These are phyloP conservation scores for Tolypocladium album DNA, from an alignment of 2,329 filamentous ascomycete genomes.

Conservation along the genomic window DNA sequence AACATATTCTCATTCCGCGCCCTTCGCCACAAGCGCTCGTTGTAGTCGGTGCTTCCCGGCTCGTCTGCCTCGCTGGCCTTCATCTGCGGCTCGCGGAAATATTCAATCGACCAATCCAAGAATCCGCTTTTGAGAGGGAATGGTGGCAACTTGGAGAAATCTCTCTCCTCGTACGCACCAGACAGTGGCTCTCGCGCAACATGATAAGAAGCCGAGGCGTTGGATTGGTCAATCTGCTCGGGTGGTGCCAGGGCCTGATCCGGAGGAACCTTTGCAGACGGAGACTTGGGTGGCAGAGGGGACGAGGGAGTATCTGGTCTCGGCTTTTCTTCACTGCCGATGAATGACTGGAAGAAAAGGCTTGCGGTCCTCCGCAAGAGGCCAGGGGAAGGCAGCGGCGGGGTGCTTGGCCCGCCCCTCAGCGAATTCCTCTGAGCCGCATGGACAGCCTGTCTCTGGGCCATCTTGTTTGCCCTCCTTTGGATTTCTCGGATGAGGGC, in stretches of 20 bases:
- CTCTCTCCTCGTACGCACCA: conserved; percentile 57
- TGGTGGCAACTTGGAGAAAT: conserved; percentile 44
- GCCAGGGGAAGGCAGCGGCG: conserved; percentile 44
- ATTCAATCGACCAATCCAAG: conserved; percentile 92
- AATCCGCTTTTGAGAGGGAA: conserved; percentile 77
- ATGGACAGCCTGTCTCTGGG: conserved; percentile 30
- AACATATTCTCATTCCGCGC: conserved; percentile 90
- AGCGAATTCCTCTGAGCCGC: conserved; percentile 32
- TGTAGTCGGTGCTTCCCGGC: conserved; percentile 92
- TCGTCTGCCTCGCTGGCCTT: conserved; percentile 92
- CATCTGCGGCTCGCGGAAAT: conserved; percentile 98
- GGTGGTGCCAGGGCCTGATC: conserved; percentile 45
- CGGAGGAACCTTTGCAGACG: conserved; percentile 25
- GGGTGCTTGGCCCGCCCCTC: conserved; percentile 22
- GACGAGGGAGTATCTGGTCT: conserved; percentile 20
- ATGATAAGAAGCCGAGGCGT: conserved; percentile 60
- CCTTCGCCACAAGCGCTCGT: conserved; percentile 84
- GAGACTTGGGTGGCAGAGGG: conserved; percentile 16
- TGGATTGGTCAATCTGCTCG: conserved; percentile 61
- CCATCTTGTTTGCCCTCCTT: conserved; percentile 35
- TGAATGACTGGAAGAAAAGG: conserved; percentile 49
- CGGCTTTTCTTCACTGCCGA: conserved; percentile 35
- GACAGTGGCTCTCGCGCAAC: conserved; percentile 70
- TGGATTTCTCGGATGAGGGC: conserved; percentile 64
- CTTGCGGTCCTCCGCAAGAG: conserved; percentile 54